Evolutionary conservation across 176 grass and related monocot species (phyloP).

Genomic region (Lolium perenne): DNA sequence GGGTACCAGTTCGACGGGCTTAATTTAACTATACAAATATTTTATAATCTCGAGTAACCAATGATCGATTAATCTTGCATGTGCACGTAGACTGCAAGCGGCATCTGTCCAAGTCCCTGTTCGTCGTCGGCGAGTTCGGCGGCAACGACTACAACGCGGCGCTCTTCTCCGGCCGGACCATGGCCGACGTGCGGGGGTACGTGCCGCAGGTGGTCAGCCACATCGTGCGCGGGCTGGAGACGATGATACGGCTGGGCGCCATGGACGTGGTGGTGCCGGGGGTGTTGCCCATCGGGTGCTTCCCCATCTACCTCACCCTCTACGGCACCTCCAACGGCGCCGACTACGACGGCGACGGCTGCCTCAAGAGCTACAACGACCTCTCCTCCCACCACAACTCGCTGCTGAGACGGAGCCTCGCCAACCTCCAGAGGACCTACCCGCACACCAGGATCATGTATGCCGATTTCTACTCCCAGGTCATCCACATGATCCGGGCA

Average conservation of each 20-base stretch:
- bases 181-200: slow-evolving; percentile 55
- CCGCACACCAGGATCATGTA: slow-evolving; percentile 61
- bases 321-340: slow-evolving; percentile 51
- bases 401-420: slow-evolving; percentile 46
- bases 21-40: no score
- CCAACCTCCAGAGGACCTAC: slow-evolving; percentile 51
- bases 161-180: slow-evolving; percentile 55
- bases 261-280: slow-evolving; percentile 66
- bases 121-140: slow-evolving; percentile 71
- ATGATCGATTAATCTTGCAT: not conserved
- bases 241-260: slow-evolving; percentile 41
- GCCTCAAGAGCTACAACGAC: slow-evolving; percentile 58
- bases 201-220: slow-evolving; percentile 54
- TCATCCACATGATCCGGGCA: slow-evolving; percentile 45
- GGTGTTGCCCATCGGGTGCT: slow-evolving; percentile 63
- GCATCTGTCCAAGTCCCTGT: slow-evolving; percentile 64
- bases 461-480: slow-evolving; percentile 64
- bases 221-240: slow-evolving; percentile 54
- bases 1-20: not conserved
- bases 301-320: slow-evolving; percentile 65
- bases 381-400: slow-evolving; percentile 69
- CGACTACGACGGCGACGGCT: slow-evolving; percentile 66
- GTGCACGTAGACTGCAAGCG: slow-evolving; percentile 42
- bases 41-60: not conserved
- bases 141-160: slow-evolving; percentile 78